Conservation (phyloP, 148 eudicot genomes). For the Chenopodium quinoa region DNA sequence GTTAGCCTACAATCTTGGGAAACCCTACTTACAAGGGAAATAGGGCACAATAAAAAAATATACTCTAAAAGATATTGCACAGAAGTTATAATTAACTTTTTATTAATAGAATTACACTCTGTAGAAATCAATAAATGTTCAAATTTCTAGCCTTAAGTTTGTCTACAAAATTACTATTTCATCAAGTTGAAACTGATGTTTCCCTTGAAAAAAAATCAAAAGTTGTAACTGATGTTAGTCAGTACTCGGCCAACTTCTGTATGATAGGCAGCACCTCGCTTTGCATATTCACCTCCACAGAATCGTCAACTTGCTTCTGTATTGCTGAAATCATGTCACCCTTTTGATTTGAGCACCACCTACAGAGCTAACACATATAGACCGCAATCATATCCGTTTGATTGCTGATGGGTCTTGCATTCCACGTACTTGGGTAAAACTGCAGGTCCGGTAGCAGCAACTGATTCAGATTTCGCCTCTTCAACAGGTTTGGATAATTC, state of each 20-base stretch:
- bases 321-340: slow-evolving; percentile 16
- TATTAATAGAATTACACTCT: no score
- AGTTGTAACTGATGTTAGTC: not conserved
- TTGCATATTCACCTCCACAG: slow-evolving; percentile 14
- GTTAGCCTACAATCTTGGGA: no score
- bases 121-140: no score
- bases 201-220: no score
- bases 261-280: slow-evolving; percentile 9
- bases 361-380: slow-evolving; percentile 17
- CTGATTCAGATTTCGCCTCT: not conserved
- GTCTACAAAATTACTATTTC: no score
- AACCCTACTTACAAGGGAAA: no score
- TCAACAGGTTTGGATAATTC: not conserved
- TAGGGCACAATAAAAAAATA: no score
- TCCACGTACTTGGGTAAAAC: slow-evolving; percentile 7
- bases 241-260: not conserved
- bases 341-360: not conserved
- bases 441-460: not conserved
- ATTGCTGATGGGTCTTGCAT: slow-evolving; percentile 12
- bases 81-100: no score
- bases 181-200: no score
- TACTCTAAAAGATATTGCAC: no score
- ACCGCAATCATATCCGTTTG: slow-evolving; percentile 26
- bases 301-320: slow-evolving; percentile 5
- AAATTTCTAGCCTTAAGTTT: no score